Base-by-base conservation (phyloP, 257 asterid genomes). In the Haberlea rhodopensis region DNA sequence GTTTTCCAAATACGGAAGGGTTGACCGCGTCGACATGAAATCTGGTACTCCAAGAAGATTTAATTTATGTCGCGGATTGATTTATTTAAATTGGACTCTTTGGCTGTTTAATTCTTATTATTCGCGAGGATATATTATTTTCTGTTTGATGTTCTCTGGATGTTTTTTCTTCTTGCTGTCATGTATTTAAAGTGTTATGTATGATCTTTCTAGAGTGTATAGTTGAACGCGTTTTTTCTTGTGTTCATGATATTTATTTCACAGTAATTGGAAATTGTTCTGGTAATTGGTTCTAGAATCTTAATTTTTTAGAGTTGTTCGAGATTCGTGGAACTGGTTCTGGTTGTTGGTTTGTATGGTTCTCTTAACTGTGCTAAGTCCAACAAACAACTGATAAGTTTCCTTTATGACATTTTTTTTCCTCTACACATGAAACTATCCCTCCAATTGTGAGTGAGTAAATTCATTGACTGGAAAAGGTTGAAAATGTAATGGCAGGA, bases 11-110 rank as follows among this genome's bases (percentile, higher is more conserved):
- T 83, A 85, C 43, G 98, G 96, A 70, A 82, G 84, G 75, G 76
- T 91, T 55, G 96, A 87, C 7, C 91, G 92, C 5, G 84, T 91
- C 43, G 98, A 89, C 74, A 87, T 89, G 92, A 91, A 91, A 85
- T 82, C 95, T 76, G 95, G 95, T 88, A 83, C 24, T 10, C 19
- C 3, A 3, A 9, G 10, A n/a, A 8, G 31, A 0, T 49, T 53
- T 68, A 32, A 16, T 63, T 56, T 58, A 9, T 8, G 18, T 18
- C 1, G 3, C 18, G 0, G 24, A 8, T 9, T 6, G 40, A n/a
- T 32, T 49, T 26, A 37, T 37, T 37, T 10, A 37, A 37, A 11
- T 13, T 37, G 5, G 6, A 37, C n/a, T 5, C 5, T 11, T 37
- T 37, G 18, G 11, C 20, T 43, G 8, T 43, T 15, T 15, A 43